Base-by-base conservation (phyloP, 2,329 filamentous ascomycete species). In the Microascus cirrosus region DNA sequence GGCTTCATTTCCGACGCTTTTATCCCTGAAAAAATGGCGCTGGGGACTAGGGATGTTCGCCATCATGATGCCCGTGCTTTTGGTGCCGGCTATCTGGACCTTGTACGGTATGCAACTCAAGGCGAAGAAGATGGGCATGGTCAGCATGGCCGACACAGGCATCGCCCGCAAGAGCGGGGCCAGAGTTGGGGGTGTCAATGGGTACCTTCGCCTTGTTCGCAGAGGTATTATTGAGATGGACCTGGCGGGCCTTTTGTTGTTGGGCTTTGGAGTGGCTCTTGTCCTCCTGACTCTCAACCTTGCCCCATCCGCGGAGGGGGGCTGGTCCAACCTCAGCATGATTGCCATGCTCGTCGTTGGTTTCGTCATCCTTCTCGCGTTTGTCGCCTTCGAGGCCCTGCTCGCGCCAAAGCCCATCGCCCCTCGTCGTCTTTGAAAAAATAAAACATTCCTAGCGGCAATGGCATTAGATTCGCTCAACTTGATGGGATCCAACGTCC, bases 21-120 rank as follows among this genome's bases (percentile, higher is more conserved):
- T 63, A 71, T 70, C n/a, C n/a, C n/a, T 59, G 60, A 65, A 1
- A 58, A 72, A 63, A n/a, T 76, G 72, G 63, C 69, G 73, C 28
- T 77, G 74, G 74, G 74, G 72, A 0, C 87, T 85, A 63, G 84
- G 83, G 24, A 77, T 79, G 58, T 88, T 85, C 67, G 74, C 77
- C 59, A 84, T 88, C 64, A 80, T 87, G 70, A 36, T 55, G 67
- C 54, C 66, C 66, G 48, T 45, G 5, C 18, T 45, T 5, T 18
- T 45, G 5, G 11, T 45, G 7, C 39, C 39, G 7, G 39, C 39
- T 5, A 45, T 45, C 39, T 45, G 12, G 5, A 18, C 39, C 15
- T n/a, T 45, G 39, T 45, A 45, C n/a, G 79, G 5, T 58, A 83
- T 86, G 66, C 68, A 74, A 65, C 70, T 73, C 20, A 82, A 77